Conservation (phyloP, 352 stramenopile genomes). For the Phytophthora pini region DNA sequence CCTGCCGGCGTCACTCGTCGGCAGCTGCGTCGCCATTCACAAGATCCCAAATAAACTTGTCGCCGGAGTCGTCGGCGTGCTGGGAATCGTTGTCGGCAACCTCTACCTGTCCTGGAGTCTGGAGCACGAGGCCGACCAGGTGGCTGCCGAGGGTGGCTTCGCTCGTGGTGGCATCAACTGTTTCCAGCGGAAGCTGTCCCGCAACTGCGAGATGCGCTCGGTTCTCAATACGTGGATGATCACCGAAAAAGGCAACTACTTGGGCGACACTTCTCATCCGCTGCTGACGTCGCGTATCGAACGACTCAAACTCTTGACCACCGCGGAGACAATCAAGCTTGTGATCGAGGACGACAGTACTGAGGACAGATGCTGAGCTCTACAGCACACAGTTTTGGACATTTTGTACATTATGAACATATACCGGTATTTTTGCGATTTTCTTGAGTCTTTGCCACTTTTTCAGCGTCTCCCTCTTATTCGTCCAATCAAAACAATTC, state of each 20-base stretch:
- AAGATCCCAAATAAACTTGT: conserved; percentile 83
- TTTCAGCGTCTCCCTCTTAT: conserved; percentile 5
- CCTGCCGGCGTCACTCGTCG: conserved; percentile 68
- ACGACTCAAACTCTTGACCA: conserved; percentile 60
- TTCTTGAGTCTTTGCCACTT: not conserved
- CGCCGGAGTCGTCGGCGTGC: conserved; percentile 50
- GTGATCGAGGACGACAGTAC: conserved; percentile 17
- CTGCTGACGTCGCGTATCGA: conserved; percentile 78
- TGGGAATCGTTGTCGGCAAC: conserved; percentile 59
- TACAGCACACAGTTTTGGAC: not conserved
- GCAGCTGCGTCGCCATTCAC: conserved; percentile 56
- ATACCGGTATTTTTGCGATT: not conserved
- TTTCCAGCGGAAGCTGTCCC: conserved; percentile 77
- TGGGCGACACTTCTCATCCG: conserved; percentile 80
- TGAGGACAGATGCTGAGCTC: conserved; percentile 11
- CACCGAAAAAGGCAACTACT: conserved; percentile 81
- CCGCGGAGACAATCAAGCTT: conserved; percentile 21
- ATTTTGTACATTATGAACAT: conserved; percentile 24
- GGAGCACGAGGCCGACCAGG: conserved; percentile 82
- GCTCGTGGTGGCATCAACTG: conserved; percentile 72
- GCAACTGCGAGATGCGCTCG: conserved; percentile 76
- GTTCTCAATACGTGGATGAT: conserved; percentile 73
- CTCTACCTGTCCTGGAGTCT: conserved; percentile 79
- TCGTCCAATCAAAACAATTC: conserved; percentile 9
- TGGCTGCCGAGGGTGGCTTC: conserved; percentile 73